These are phyloP conservation scores for Hysterium pulicare DNA, from an alignment of 2,329 filamentous ascomycete species.

Conservation along the genomic window DNA sequence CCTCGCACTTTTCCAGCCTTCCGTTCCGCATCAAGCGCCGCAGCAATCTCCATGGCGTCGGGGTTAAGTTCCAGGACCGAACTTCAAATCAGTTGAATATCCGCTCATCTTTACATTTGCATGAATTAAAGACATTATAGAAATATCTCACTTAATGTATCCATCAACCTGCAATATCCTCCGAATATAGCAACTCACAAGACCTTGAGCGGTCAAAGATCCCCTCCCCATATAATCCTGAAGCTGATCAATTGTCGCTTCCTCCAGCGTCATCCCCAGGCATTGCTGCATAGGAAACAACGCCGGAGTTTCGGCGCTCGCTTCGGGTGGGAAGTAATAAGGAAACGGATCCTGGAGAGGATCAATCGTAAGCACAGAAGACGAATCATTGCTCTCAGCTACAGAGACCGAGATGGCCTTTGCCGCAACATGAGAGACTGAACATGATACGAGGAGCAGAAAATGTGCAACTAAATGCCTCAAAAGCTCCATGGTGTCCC, in stretches of 20 bases:
- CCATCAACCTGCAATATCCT: conserved; percentile 60
- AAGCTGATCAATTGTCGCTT: conserved; percentile 67
- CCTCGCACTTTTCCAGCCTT: conserved; percentile 55
- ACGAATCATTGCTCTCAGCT: conserved; percentile 3
- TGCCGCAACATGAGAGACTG: neutral
- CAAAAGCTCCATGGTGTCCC: no score
- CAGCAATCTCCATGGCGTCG: conserved; percentile 62
- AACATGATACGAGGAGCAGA: neutral
- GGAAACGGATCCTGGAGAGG: conserved; percentile 28
- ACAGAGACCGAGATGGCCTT: neutral
- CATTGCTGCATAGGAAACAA: conserved; percentile 64
- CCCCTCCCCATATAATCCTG: conserved; percentile 57
- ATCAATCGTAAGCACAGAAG: conserved; percentile 13
- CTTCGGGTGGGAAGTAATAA: conserved; percentile 33
- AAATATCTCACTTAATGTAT: conserved; percentile 57
- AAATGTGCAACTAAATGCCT: no score
- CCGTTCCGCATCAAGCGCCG: conserved; percentile 59
- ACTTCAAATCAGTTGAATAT: no score
- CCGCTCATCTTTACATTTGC: no score
- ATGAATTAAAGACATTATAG: no score
- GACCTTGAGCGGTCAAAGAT: conserved; percentile 46
- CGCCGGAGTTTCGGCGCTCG: conserved; percentile 20
- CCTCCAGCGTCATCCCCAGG: conserved; percentile 59
- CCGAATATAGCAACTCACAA: conserved; percentile 46
- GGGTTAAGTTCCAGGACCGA: conserved; percentile 66